A percentile compares a stretch with the other conserved stretches of the same genome.
Conservation (phyloP, 2,329 filamentous ascomycete species). For the Fragosphaeria purpurea region DNA sequence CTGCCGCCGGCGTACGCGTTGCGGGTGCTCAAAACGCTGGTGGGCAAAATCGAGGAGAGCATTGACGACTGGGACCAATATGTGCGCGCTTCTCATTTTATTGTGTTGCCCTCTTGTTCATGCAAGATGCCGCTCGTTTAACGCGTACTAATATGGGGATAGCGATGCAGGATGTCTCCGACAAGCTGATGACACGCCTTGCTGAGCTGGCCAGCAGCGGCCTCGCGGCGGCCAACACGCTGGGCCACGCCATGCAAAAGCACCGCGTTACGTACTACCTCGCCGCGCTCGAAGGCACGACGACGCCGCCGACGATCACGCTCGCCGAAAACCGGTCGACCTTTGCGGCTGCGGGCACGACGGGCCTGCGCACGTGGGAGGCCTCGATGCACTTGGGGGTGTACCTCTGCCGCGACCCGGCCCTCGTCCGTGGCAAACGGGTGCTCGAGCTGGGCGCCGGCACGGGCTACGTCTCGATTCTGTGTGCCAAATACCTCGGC, state of each 20-base stretch:
- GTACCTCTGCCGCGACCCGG: slow-evolving; percentile 46
- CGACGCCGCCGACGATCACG: slow-evolving; percentile 31
- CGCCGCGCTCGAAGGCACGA: slow-evolving; percentile 22
- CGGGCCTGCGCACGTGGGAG: slow-evolving; percentile 73
- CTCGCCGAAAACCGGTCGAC: slow-evolving; percentile 60
- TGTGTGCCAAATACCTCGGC: slow-evolving; percentile 58
- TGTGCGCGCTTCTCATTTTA: slow-evolving; percentile 46
- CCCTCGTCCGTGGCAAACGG: slow-evolving; percentile 40
- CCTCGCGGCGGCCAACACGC: slow-evolving; percentile 52
- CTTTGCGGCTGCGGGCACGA: slow-evolving; percentile 62
- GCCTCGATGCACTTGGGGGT: slow-evolving; percentile 64
- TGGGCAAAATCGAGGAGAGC: slow-evolving; percentile 58
- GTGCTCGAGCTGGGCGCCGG: slow-evolving; percentile 67
- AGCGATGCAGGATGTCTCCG: slow-evolving; percentile 61
- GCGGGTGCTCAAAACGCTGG: slow-evolving; percentile 62
- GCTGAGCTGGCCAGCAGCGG: slow-evolving; percentile 52
- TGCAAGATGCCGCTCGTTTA: no score
- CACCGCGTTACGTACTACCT: slow-evolving; percentile 63
- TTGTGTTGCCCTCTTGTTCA: background rate
- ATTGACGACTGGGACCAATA: slow-evolving; percentile 77
- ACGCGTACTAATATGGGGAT: background rate
- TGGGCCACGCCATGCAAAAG: slow-evolving; percentile 54
- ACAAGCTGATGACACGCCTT: slow-evolving; percentile 64
- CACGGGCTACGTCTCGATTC: slow-evolving; percentile 64
- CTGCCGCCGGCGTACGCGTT: slow-evolving; percentile 62